Conservation (phyloP, 169 alveolate species). For the Perkinsus marinus region DNA sequence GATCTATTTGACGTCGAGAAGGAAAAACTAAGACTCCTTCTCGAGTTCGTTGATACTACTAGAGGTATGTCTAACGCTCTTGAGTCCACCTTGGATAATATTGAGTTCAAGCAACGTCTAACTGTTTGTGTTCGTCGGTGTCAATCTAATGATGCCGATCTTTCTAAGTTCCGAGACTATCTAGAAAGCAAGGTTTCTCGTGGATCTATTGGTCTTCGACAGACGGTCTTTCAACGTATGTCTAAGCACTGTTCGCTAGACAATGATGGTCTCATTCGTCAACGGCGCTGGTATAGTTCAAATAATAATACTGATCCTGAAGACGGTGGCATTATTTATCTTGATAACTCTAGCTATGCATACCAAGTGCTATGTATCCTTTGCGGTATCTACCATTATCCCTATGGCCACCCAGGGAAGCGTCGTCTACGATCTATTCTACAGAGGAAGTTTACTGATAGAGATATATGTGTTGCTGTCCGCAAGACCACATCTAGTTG, state of each 20-base stretch:
- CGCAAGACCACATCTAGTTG: background rate
- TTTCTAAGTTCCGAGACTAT: background rate
- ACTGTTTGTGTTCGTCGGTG: background rate
- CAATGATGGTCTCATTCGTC: background rate
- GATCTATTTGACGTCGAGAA: background rate
- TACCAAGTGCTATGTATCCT: background rate
- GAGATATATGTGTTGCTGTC: background rate
- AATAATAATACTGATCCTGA: background rate
- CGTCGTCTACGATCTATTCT: background rate
- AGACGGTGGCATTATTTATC: background rate
- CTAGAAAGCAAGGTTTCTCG: background rate
- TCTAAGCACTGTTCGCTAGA: background rate
- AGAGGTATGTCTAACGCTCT: background rate
- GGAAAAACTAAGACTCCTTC: background rate
- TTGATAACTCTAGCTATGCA: background rate
- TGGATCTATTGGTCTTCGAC: background rate
- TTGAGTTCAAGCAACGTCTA: background rate
- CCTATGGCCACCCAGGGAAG: background rate
- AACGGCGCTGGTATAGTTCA: background rate
- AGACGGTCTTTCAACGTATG: background rate
- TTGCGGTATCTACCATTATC: background rate
- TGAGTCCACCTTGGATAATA: background rate
- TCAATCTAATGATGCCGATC: background rate
- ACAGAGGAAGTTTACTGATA: background rate
- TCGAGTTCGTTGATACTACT: background rate